Base-by-base conservation (phyloP, 2,329 filamentous ascomycete species). In the Atkinsonella texensis region DNA sequence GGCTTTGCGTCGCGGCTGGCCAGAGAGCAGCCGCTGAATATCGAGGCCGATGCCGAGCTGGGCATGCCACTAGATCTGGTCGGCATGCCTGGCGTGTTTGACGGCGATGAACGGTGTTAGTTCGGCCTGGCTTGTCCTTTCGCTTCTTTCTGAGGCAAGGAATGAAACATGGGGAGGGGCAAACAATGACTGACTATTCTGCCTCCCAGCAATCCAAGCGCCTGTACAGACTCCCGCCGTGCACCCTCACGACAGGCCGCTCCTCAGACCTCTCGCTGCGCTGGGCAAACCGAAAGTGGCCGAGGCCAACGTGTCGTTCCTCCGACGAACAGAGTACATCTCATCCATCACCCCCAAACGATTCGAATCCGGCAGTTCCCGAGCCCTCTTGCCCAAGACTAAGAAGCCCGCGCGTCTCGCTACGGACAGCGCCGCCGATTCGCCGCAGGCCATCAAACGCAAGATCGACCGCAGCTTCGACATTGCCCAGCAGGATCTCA, bases 51-150 rank as follows among this genome's bases (percentile, higher is more conserved):
- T 79, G 93, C 90, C 9, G 93, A 98, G 73, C 79, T 97, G 60
- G 93, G 93, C 53, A 97, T 98, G 93, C 89, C 90, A 54, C 82
- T 98, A 64, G 91, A 97, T 66, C 72, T 98, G 59, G 86, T 97
- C 53, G 93, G 93, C 62, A 88, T 97, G 72, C 91, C 91, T 7
- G 89, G 90, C 32, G 84, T 97, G 52, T 96, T 97, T 63, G 84
- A 97, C 62, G 91, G 90, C 53, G 89, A 97, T 66, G 91, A 97
- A 74, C 85, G 85, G 70, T 89, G 90, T 96, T 76, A 66, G 63
- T 59, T 38, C 18, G 41, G n/a, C 44, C 7, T 38, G 17, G 7
- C 13, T n/a, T 39, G 9, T 39, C 46, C 8, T 15, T 1, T 12
- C 28, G 3, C 5, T 35, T 47, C 13, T 38, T 17, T 6, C 20